Conservation (phyloP, 2,329 filamentous ascomycete genomes). For the Akanthomyces muscarius region DNA sequence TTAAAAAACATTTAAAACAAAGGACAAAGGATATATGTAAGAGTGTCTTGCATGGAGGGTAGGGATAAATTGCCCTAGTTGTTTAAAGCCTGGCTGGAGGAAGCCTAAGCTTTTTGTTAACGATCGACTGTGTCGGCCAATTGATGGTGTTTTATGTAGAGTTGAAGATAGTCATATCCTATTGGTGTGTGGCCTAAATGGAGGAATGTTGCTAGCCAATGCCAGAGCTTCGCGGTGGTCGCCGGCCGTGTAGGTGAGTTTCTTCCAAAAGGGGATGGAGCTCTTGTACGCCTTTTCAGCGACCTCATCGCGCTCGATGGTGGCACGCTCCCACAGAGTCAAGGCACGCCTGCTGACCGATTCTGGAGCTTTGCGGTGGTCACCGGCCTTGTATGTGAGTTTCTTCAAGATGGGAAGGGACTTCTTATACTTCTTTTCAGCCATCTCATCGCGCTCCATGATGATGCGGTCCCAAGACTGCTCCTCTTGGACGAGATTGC, state of each 20-base stretch:
- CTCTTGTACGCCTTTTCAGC: not conserved
- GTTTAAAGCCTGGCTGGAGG: not conserved
- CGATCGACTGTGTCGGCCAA: not conserved
- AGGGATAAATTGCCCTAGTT: not conserved
- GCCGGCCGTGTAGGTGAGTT: not conserved
- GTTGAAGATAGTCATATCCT: too few relatives aligned
- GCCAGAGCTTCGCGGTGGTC: not conserved
- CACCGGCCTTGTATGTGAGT: not conserved
- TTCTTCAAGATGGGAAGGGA: not conserved
- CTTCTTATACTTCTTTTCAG: not conserved
- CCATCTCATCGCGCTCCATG: not conserved
- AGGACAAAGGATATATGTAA: not conserved
- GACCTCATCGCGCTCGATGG: not conserved
- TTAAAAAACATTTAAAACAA: not conserved
- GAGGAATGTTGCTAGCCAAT: too few relatives aligned
- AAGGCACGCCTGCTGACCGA: too few relatives aligned
- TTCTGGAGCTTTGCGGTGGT: not conserved
- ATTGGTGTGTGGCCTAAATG: too few relatives aligned
- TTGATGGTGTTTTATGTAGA: too few relatives aligned
- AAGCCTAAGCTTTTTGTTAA: not conserved
- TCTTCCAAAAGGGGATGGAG: not conserved
- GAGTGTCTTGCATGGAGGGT: not conserved
- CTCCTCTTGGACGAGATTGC: not conserved
- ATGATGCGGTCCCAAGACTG: conserved; percentile 20
- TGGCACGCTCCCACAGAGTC: conserved; percentile 19